A percentile compares a stretch with the other conserved stretches of the same genome.
phyloP scores from a whole-genome alignment of 2,329 filamentous ascomycete genomes.

The Stylonectria norvegica region DNA sequence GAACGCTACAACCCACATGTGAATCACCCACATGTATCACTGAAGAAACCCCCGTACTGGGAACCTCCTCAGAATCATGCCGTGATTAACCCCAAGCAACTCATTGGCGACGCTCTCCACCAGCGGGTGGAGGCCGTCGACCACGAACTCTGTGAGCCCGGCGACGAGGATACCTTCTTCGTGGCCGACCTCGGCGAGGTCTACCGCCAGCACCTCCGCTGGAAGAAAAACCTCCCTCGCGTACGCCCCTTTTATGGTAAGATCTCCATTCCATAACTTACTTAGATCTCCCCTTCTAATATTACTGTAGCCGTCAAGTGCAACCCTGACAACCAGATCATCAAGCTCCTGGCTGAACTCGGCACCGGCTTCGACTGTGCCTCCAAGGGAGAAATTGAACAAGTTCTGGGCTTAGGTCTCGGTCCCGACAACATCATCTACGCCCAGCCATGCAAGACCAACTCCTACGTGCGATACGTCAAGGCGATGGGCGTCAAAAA shows the following conservation, averaged over 20 bases:
- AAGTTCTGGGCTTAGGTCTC: constrained; percentile 78
- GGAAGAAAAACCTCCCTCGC: constrained; percentile 89
- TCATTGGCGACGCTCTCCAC: constrained; percentile 85
- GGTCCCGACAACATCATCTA: constrained; percentile 94
- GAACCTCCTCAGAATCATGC: constrained; percentile 41
- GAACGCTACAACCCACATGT: constrained; percentile 50
- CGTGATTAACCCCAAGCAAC: constrained; percentile 60
- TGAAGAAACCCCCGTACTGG: constrained; percentile 43
- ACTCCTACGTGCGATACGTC: constrained; percentile 92
- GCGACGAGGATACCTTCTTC: constrained; percentile 97
- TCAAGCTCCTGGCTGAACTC: constrained; percentile 81
- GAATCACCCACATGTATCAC: constrained; percentile 46
- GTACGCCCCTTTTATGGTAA: constrained; percentile 95
- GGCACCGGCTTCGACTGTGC: constrained; percentile 98
- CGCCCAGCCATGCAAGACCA: constrained; percentile 98
- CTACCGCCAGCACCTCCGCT: constrained; percentile 96
- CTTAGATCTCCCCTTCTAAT: constrained; percentile 4
- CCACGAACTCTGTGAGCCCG: constrained; percentile 81
- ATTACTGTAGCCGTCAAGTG: constrained; percentile 82
- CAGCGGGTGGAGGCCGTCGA: constrained; percentile 80
- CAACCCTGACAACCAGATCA: constrained; percentile 88
- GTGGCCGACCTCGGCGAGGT: constrained; percentile 97
- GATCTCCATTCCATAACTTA: constrained; percentile 25
- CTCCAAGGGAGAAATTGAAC: constrained; percentile 95
- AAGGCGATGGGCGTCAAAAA: constrained; percentile 81